Base-by-base conservation (phyloP, 2,329 filamentous ascomycete genomes). In the Colletotrichum ledebouriae region DNA sequence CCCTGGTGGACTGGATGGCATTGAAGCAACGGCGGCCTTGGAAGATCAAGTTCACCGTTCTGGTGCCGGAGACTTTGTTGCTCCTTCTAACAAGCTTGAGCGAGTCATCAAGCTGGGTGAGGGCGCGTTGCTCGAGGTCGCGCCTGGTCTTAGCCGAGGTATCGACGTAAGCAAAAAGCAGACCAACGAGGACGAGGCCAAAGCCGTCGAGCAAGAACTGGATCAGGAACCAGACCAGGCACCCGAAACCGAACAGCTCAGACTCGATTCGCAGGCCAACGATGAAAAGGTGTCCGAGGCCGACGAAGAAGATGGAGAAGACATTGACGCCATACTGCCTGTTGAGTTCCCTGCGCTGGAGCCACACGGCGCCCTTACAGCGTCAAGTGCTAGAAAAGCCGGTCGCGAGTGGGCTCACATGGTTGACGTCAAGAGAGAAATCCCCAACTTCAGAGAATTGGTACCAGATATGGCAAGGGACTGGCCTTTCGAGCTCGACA, bases 401-500 rank as follows among this genome's bases (percentile, higher is more conserved):
- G 92, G 92, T 6, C 91, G 88, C 74, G 94, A 98, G 81, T 99
- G 96, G 95, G 96, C 96, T 59, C 96, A 99, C 80, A 97, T 99
- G 90, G 95, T 99, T 2, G 95, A 99, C 77, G 91, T 98, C 73
- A 94, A 95, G 75, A 89, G 94, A 68, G 93, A 95, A 59, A 97
- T 98, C 74, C 86, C 92, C n/a, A 98, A 98, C 76, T 98, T 99
- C 79, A 85, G 87, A 67, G 95, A 98, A 70, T 84, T 99, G 42
- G 94, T 99, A 7, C 96, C 96, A 0, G 93, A 98, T 69, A 98
- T 98, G 94, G 96, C 96, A 1, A 88, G 92, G 71, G 92, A 97
- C 71, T 99, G 94, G 93, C 94, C 95, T 0, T 99, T 99, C 73
- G 96, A 99, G 78, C 88, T 98, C 41, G 96, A 99, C 75, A 97